Evolutionary conservation across 1,284 basidiomycete genomes (phyloP).

Genomic region (Pterula multifida): DNA sequence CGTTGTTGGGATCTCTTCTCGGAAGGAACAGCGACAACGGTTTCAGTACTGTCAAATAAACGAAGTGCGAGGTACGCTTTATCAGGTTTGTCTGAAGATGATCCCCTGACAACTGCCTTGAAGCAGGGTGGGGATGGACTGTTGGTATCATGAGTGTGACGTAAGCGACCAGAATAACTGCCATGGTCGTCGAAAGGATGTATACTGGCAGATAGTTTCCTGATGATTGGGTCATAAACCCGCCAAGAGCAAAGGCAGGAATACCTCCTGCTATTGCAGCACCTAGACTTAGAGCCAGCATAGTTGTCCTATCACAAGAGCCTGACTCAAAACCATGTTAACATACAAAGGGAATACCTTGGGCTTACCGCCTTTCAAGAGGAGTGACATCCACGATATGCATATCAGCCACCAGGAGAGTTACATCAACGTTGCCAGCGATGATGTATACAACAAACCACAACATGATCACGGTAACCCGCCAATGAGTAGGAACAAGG

Average conservation of each 20-base stretch:
- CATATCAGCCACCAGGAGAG: background rate
- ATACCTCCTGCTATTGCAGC: background rate
- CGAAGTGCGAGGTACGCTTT: background rate
- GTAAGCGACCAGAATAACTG: background rate
- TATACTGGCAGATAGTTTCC: background rate
- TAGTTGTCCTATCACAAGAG: background rate
- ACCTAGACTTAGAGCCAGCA: background rate
- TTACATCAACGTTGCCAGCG: background rate
- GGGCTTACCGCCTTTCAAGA: background rate
- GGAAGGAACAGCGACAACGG: background rate
- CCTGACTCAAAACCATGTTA: background rate
- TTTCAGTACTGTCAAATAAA: background rate
- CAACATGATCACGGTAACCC: background rate
- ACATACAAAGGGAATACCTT: background rate
- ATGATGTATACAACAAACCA: background rate
- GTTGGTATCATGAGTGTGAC: background rate
- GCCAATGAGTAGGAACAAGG: background rate
- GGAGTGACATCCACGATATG: background rate
- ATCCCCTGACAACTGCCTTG: background rate
- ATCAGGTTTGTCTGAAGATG: background rate
- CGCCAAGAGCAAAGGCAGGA: background rate
- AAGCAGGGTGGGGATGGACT: background rate
- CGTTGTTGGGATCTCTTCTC: background rate
- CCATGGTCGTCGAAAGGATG: background rate
- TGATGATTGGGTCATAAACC: background rate